A percentile compares a stretch with the other conserved stretches of the same genome.
Conservation (phyloP, 805 yeast species). For the Lipomyces mesembrius region DNA sequence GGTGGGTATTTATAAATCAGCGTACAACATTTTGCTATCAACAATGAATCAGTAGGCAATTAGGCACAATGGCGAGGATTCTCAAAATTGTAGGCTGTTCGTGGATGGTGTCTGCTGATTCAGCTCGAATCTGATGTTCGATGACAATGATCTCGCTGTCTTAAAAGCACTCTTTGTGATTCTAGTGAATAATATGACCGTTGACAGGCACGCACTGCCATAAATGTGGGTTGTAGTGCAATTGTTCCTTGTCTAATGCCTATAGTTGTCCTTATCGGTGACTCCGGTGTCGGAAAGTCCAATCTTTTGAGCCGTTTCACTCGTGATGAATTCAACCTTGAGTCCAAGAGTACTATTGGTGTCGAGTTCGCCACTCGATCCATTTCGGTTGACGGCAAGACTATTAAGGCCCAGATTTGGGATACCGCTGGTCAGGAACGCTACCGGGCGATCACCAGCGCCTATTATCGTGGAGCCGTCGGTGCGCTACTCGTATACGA, state of each 20-base stretch:
- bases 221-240: background rate
- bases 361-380: constrained; percentile 98
- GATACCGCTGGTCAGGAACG: constrained; percentile 99
- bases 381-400: constrained; percentile 91
- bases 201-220: constrained; percentile 1
- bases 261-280: constrained; percentile 90
- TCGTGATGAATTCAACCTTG: constrained; percentile 92
- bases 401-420: constrained; percentile 97
- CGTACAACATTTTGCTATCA: background rate
- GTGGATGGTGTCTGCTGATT: background rate
- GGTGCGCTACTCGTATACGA: constrained; percentile 97
- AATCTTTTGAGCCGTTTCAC: constrained; percentile 92
- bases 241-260: constrained; percentile 10
- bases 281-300: constrained; percentile 96
- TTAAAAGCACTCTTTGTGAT: background rate
- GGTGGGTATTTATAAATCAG: background rate
- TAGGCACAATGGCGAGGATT: background rate
- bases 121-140: background rate
- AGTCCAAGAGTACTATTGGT: constrained; percentile 93
- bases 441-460: constrained; percentile 95
- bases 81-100: background rate
- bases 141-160: background rate
- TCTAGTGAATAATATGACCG: background rate
- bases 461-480: constrained; percentile 97
- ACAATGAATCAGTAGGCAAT: background rate